Evolutionary conservation across 2,329 filamentous ascomycete species (phyloP), one percentile per base, ranked within the genome.

Genomic region (Fusarium sp.): DNA sequence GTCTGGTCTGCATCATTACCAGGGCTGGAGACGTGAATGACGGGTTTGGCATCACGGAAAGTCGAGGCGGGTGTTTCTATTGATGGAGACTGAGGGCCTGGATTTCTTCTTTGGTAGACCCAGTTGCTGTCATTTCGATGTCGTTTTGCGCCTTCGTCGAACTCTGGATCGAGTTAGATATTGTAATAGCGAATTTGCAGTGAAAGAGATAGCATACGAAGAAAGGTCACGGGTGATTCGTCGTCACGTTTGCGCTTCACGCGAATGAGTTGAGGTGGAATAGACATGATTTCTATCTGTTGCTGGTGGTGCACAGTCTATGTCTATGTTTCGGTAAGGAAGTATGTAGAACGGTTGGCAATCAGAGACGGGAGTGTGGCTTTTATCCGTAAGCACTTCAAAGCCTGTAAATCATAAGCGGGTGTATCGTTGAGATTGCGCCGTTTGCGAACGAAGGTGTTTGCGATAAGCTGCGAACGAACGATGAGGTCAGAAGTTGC

Each of bases 161-260:
- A 79, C 48, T 85, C 85, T 87, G 56, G 46, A 49, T 35, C 22
- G 53, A 56, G 68, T 74, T 61, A 71, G 71, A 56, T 45, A 19
- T 44, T 37, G 57, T 49, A 14, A 19, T 48, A 45, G 44, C 35
- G 30, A 58, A 57, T 47, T 46, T 39, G 37, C 51, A 46, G 49
- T 46, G 35, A 50, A 51, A 59, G 22, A 43, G 53, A 48, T 53
- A 49, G 78, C 83, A 65, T 72, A 88, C 85, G 82, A 46, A 88
- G 81, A 70, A 86, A 87, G 53, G 85, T 82, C 50, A 88, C 83
- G 5, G 86, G 84, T 14, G 80, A 78, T 59, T 85, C 82, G 17
- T 83, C 84, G 50, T 82, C 83, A 40, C 85, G 83, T 78, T 88
- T 88, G 72, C 87, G 85, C 81, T 88, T 88, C 68, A 89, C 84